Base-by-base conservation (phyloP, 2,329 filamentous ascomycete species). In the Ophiostoma angusticollis region DNA sequence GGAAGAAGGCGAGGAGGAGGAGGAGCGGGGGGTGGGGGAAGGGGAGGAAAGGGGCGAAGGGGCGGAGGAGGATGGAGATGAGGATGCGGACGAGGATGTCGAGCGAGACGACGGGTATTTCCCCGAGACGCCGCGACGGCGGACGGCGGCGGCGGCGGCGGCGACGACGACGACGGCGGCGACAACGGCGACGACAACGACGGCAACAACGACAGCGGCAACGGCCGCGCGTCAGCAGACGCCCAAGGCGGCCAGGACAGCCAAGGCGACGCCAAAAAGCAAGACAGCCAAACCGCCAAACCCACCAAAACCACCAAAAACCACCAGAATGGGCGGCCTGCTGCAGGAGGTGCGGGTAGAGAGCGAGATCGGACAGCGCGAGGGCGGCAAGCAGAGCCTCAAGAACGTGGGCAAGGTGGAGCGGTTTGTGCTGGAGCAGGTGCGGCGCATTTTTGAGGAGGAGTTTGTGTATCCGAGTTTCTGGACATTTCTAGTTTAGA, bases 361-460 rank as follows among this genome's bases (percentile, higher is more conserved):
- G 60, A 96, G 89, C 57, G 91, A 98, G 62, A 98, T 98, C 57
- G 91, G 91, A 6, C 80, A 91, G 57, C 78, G 86, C 48, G 86
- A 93, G 52, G 80, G 82, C 44, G 84, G 85, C 19, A 94, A 91
- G 62, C 89, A 95, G 63, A 91, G 89, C 33, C 64, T 98, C 44
- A 96, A 95, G 68, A 98, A 98, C 57, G 89, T 98, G 35, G 89
- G 91, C 43, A 98, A 98, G 67, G 91, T 98, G 42, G 91, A 98
- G 64, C 82, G 85, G 52, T 98, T 98, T 58, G 85, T 98, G 41
- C 68, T 98, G 43, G 89, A 96, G 58, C 89, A 96, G 61, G 91
- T 98, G 45, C 78, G 89, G 55, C 75, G 86, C 54, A 96, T 98
- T 51, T 96, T 98, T 54, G 91, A 98, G 61, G 91, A 96, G 56